Conservation (phyloP, 106 monocot genomes). For the Posidonia australis region DNA sequence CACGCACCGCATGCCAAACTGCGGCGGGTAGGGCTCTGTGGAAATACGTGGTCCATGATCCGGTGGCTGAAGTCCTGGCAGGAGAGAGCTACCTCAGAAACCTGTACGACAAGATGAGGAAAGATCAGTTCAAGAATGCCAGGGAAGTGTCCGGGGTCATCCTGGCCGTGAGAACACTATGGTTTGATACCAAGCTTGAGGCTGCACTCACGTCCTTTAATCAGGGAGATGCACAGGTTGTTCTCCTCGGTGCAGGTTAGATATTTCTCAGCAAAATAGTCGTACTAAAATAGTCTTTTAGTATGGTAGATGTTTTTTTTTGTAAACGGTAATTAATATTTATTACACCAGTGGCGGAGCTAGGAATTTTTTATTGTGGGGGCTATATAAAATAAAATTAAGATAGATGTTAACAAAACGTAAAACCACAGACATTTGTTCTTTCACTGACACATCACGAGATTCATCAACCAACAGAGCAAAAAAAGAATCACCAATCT, state of each 20-base stretch:
- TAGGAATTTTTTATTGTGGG: too few relatives aligned
- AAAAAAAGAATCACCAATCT: too few relatives aligned
- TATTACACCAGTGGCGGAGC: too few relatives aligned
- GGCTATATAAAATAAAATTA: too few relatives aligned
- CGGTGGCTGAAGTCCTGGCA: conserved; percentile 61
- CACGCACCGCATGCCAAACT: conserved; percentile 69
- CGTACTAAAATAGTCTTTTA: too few relatives aligned
- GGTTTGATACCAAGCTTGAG: conserved; percentile 76
- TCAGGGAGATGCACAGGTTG: conserved; percentile 24
- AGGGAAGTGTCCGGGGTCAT: conserved; percentile 76
- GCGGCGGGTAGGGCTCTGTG: conserved; percentile 80
- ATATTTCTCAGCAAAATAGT: neutral
- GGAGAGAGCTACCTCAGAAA: conserved; percentile 56
- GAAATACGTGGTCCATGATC: conserved; percentile 60
- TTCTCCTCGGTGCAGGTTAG: conserved; percentile 76
- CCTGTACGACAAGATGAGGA: conserved; percentile 60
- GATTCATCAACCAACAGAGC: too few relatives aligned
- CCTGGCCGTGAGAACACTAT: conserved; percentile 65
- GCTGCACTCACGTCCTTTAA: conserved; percentile 39
- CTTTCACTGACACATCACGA: too few relatives aligned
- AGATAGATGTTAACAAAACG: too few relatives aligned
- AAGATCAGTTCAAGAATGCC: conserved; percentile 45
- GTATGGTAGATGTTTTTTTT: too few relatives aligned
- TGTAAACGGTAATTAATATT: too few relatives aligned
- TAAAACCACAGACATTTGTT: too few relatives aligned